phyloP scores from a whole-genome alignment of 2,329 filamentous ascomycete genomes.

The Verticillium alfalfae region DNA sequence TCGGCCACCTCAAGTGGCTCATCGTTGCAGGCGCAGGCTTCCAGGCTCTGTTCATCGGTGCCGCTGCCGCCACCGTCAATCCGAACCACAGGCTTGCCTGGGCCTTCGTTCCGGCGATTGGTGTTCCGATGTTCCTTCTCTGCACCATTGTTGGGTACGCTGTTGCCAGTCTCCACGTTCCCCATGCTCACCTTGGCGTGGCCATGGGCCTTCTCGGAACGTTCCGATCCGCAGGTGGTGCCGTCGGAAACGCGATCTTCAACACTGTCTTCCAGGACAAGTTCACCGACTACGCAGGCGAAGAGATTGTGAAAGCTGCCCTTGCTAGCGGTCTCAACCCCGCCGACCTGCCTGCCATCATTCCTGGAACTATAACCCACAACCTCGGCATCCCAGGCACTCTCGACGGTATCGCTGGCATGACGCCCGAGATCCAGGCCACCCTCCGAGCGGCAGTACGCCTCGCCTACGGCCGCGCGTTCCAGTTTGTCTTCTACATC shows the following conservation, averaged over 20 bases:
- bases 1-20: conserved; percentile 21
- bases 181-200: conserved; percentile 20
- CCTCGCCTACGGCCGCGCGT: conserved; percentile 6
- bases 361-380: conserved; percentile 21
- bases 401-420: conserved; percentile 9
- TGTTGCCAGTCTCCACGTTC: conserved; percentile 21
- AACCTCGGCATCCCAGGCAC: conserved; percentile 20
- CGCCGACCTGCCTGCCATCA: conserved; percentile 12
- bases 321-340: conserved; percentile 17
- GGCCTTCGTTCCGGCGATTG: conserved; percentile 22
- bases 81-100: conserved; percentile 20
- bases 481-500: conserved; percentile 8
- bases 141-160: conserved; percentile 22
- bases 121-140: conserved; percentile 23
- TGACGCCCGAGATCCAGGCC: conserved; percentile 7
- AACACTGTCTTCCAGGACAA: conserved; percentile 18
- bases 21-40: conserved; percentile 22
- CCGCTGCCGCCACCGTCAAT: conserved; percentile 18
- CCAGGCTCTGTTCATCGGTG: conserved; percentile 19
- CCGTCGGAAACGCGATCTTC: conserved; percentile 27
- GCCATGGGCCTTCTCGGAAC: conserved; percentile 22
- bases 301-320: conserved; percentile 19
- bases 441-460: conserved; percentile 3
- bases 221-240: conserved; percentile 21
- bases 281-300: conserved; percentile 15